These are phyloP conservation scores for Skeletonema potamos DNA, from an alignment of 108 stramenopile genomes.

Conservation along the genomic window DNA sequence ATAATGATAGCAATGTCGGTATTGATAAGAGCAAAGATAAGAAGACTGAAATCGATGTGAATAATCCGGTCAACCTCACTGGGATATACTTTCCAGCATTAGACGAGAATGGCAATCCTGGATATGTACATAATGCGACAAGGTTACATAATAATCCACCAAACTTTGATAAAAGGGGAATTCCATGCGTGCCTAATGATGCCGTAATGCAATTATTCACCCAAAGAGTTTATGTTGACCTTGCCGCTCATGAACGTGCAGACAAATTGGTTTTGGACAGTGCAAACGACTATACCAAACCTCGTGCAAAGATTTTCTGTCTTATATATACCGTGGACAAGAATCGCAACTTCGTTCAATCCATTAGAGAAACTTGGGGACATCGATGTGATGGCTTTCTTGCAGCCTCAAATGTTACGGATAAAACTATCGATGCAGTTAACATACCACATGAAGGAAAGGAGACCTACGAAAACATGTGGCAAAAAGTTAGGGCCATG, in stretches of 20 bases:
- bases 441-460: conserved; percentile 65
- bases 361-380: conserved; percentile 54
- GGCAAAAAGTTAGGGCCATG: conserved; percentile 86
- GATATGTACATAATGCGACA: conserved; percentile 6
- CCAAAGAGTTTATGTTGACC: neutral
- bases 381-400: conserved; percentile 85
- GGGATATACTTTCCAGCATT: conserved; percentile 5
- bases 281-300: neutral
- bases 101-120: conserved; percentile 9
- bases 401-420: conserved; percentile 58
- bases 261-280: neutral
- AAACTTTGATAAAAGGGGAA: neutral
- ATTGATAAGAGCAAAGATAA: neutral
- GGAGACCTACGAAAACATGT: conserved; percentile 84
- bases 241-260: neutral
- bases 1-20: neutral
- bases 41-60: neutral
- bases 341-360: neutral
- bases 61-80: neutral
- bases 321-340: neutral
- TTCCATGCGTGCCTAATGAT: neutral
- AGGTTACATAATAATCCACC: neutral
- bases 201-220: neutral
- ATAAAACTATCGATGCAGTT: conserved; percentile 49
- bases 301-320: neutral